These are phyloP conservation scores for Pseudocercospora fijiensis DNA, from an alignment of 2,329 filamentous ascomycete species.

Conservation along the genomic window DNA sequence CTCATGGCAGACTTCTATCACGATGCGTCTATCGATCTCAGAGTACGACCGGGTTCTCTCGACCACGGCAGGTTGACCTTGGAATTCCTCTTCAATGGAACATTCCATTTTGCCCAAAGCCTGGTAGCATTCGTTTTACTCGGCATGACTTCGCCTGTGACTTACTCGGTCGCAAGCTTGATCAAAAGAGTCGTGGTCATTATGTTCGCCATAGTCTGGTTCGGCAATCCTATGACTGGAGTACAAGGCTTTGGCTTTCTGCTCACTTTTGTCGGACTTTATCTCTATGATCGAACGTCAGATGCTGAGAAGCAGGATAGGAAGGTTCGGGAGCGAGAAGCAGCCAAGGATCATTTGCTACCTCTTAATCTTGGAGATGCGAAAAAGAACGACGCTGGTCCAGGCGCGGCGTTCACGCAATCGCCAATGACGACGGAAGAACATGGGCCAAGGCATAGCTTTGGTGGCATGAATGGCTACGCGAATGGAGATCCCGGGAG, in stretches of 20 bases:
- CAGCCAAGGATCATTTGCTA: slow-evolving; percentile 63
- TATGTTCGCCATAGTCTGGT: slow-evolving; percentile 92
- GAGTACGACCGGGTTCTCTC: slow-evolving; percentile 71
- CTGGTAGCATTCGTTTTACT: slow-evolving; percentile 91
- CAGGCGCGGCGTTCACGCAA: slow-evolving; percentile 20
- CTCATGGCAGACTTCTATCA: slow-evolving; percentile 75
- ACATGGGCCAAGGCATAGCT: slow-evolving; percentile 15
- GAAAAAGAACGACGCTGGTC: slow-evolving; percentile 37
- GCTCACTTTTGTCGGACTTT: slow-evolving; percentile 87
- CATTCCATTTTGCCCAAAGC: slow-evolving; percentile 94
- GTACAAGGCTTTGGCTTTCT: slow-evolving; percentile 81
- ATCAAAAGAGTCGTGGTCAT: slow-evolving; percentile 99
- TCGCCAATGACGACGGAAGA: slow-evolving; percentile 26
- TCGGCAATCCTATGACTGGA: slow-evolving; percentile 80
- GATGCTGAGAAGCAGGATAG: slow-evolving; percentile 85
- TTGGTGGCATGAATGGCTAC: slow-evolving; percentile 34
- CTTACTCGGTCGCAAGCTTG: slow-evolving; percentile 91
- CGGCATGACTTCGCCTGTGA: slow-evolving; percentile 92
- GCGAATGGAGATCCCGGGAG: slow-evolving; percentile 30
- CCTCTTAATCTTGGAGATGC: slow-evolving; percentile 55
- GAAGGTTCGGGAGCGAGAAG: slow-evolving; percentile 63
- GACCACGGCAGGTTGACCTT: slow-evolving; percentile 62
- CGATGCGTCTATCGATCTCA: slow-evolving; percentile 75
- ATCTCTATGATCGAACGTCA: slow-evolving; percentile 90
- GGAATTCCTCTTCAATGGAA: slow-evolving; percentile 97